Evolutionary conservation across 768 basidiomycete genomes (phyloP), one percentile per base, ranked within the genome.

Genomic region (Pulveroboletus sp.): DNA sequence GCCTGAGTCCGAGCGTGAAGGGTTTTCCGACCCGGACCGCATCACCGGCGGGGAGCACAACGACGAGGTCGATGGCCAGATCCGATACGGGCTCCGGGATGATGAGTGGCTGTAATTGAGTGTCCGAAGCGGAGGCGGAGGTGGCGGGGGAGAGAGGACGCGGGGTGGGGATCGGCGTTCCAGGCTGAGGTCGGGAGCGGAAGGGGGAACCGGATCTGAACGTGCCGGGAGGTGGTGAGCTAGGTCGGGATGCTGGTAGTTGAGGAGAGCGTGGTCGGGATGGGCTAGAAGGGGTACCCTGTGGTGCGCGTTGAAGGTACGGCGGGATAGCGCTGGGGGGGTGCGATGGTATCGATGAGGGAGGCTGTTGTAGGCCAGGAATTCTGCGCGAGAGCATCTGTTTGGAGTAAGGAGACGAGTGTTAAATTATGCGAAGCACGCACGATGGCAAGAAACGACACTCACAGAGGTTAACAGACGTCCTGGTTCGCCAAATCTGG

Each of bases 401-500:
- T 27, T 41, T 8, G 4, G 31, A 36, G 28, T 8, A 39, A 9
- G 28, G 9, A 51, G 43, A 43, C 6, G 31, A 2, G 9, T 14
- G 26, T 44, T 15, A 31, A 49, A 12, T 26, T 10, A 24, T 1
- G 21, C 14, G 10, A n/a, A 6, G 8, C 18, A 36, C 24, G 15
- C 24, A 1, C 15, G 11, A 26, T 8, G 18, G 15, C 0, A 36
- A 35, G 11, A 18, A 6, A 33, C 8, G 43, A 17, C 6, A 60
- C 77, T 53, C 59, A 80, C 80, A 8, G 93, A 93, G 2, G 93
- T 95, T 28, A 94, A 71, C 2, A 97, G 73, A 27, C 91, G 78
- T 0, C 93, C 94, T 26, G 85, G 85, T 69, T 94, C 90, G 8
- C 90, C 90, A 56, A 85, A 86, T 3, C 81, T 79, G 7, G 92